Evolutionary conservation across 371 early-diverging fungal genomes (phyloP).

Genomic region (Umbelopsis sp.): DNA sequence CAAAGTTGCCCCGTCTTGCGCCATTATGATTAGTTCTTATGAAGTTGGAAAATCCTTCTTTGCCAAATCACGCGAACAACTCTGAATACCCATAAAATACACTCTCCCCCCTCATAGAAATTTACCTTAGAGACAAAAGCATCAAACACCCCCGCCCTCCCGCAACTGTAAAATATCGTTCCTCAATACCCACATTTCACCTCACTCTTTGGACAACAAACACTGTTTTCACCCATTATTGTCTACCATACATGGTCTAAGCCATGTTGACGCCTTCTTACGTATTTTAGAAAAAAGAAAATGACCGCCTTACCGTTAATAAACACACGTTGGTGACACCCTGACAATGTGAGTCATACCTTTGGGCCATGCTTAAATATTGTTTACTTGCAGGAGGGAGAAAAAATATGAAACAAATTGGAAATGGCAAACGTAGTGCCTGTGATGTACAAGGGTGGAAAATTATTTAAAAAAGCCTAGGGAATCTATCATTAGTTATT

Average conservation of each 20-base stretch:
- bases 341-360: too few relatives aligned
- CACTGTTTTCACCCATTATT: background rate
- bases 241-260: background rate
- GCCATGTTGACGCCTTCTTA: background rate
- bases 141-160: too few relatives aligned
- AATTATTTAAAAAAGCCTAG: background rate
- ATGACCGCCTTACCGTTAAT: background rate
- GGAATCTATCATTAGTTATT: background rate
- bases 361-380: too few relatives aligned
- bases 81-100: background rate
- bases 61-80: constrained; percentile 22
- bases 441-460: background rate
- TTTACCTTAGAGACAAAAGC: background rate
- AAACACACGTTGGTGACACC: background rate
- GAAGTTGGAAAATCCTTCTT: constrained; percentile 72
- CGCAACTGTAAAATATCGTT: too few relatives aligned
- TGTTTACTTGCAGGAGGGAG: background rate
- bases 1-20: constrained; percentile 95
- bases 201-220: background rate
- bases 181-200: background rate
- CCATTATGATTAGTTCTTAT: constrained; percentile 92
- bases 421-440: too few relatives aligned
- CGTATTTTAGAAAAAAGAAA: background rate
- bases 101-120: background rate
- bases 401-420: background rate